Base-by-base conservation (phyloP, 768 basidiomycete species). In the Suillus occidentalis region DNA sequence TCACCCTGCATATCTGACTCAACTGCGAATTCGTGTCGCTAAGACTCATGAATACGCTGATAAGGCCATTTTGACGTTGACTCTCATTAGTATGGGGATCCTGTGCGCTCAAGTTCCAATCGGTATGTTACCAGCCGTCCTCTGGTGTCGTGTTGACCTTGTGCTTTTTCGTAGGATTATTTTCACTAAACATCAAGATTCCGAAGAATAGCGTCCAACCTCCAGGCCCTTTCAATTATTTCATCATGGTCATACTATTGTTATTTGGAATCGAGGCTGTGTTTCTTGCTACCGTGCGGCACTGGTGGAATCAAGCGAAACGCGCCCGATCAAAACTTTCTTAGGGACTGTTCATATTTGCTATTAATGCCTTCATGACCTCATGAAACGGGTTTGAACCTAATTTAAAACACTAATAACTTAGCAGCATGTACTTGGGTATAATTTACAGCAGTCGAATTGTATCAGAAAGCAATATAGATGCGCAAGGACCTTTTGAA, bases 1-100 rank as follows among this genome's bases (percentile, higher is more conserved):
- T 20, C 93, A 96, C 70, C 94, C 94, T 0, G 88, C 88, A 2
- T 96, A 96, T 74, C 79, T 96, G 7, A 85, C 89, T 14, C 89
- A 94, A 62, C 84, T 98, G 6, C 84, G 88, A 8, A 78, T 89
- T 1, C 83, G 83, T 18, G 84, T 87, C 42, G 82, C 84, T 7
- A 79, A 81, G 40, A 83, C 87, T 1, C 88, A 89, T 73, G 80
- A 82, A 9, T 85, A 84, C 6, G 85, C 84, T 6, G 91, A 92
- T 73, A 85, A 83, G 68, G 84, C 87, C 16, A 76, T 95, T 25
- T 71, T 96, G 16, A 80, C 82, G 56, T 80, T 97, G 6, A 87
- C 89, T 0, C 72, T 84, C n/a, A 82, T 94, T 62, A 85, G 82
- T 68, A 81, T 95, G 52, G 86, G 84, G 1, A 84, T 91, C 39